These are phyloP conservation scores for Pleurotus djamor DNA, from an alignment of 768 basidiomycete genomes.

Conservation along the genomic window DNA sequence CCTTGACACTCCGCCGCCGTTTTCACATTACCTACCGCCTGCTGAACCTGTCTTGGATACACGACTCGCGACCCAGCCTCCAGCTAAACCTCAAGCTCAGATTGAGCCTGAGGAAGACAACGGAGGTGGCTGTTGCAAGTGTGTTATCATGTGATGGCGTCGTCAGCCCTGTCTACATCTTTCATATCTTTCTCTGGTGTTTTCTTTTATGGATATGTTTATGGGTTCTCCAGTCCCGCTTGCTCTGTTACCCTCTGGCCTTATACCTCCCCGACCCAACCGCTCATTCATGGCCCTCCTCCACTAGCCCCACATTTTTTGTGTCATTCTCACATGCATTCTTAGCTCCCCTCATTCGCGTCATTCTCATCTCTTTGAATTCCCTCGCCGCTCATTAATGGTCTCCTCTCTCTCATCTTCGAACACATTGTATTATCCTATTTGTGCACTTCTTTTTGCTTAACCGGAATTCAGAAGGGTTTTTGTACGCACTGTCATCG, in stretches of 20 bases:
- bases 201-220: background rate
- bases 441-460: background rate
- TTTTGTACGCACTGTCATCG: slow-evolving; percentile 1
- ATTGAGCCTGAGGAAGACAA: slow-evolving; percentile 46
- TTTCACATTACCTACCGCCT: slow-evolving; percentile 54
- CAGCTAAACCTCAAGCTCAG: slow-evolving; percentile 17
- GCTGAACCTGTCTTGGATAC: slow-evolving; percentile 13
- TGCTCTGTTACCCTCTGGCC: background rate
- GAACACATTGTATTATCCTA: background rate
- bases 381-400: background rate
- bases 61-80: background rate
- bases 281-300: background rate
- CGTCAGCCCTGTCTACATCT: slow-evolving; percentile 4
- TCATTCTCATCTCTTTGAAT: background rate
- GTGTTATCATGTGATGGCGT: slow-evolving; percentile 72
- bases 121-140: slow-evolving; percentile 73
- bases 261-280: slow-evolving; percentile 2
- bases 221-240: background rate
- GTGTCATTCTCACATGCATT: background rate
- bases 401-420: background rate
- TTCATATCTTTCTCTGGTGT: background rate
- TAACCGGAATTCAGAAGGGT: background rate
- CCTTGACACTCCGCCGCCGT: slow-evolving; percentile 58
- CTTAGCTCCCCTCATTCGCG: background rate
- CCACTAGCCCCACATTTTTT: background rate